Evolutionary conservation across 805 yeast genomes (phyloP).

Genomic region (Pichia kluyveri): DNA sequence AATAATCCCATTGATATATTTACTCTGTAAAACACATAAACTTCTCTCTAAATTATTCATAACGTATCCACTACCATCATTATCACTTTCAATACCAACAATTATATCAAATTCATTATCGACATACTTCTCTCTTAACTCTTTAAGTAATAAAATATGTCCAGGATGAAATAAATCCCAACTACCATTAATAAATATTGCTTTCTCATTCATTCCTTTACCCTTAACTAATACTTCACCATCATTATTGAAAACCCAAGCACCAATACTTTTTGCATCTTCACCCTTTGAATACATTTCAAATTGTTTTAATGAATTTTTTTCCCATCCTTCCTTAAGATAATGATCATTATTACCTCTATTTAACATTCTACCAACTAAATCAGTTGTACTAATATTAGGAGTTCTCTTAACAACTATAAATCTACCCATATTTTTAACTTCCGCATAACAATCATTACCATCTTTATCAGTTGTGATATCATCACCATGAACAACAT

Average conservation of each 20-base stretch:
- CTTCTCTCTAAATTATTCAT: conserved; percentile 86
- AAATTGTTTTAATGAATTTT: conserved; percentile 28
- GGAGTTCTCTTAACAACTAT: conserved; percentile 90
- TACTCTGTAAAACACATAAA: conserved; percentile 81
- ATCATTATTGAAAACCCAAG: conserved; percentile 42
- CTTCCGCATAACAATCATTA: conserved; percentile 78
- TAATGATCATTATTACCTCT: conserved; percentile 52
- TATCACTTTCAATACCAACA: conserved; percentile 62
- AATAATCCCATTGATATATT: conserved; percentile 70
- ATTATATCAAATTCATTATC: conserved; percentile 39
- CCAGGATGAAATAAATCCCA: conserved; percentile 93
- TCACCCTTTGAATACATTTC: conserved; percentile 50
- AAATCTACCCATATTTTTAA: conserved; percentile 80
- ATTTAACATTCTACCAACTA: conserved; percentile 80
- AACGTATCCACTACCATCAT: conserved; percentile 33
- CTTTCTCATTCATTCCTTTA: conserved; percentile 7
- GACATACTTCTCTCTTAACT: conserved; percentile 32
- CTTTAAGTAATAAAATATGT: conserved; percentile 65
- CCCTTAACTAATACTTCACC: conserved; percentile 22
- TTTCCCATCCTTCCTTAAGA: conserved; percentile 21
- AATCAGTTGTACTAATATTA: conserved; percentile 89
- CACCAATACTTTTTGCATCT: conserved; percentile 51
- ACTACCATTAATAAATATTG: conserved; percentile 62
- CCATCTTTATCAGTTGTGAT: conserved; percentile 96
- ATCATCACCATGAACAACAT: conserved; percentile 98